Evolutionary conservation across 352 stramenopile species (phyloP).

Genomic region (Pythium biforme): DNA sequence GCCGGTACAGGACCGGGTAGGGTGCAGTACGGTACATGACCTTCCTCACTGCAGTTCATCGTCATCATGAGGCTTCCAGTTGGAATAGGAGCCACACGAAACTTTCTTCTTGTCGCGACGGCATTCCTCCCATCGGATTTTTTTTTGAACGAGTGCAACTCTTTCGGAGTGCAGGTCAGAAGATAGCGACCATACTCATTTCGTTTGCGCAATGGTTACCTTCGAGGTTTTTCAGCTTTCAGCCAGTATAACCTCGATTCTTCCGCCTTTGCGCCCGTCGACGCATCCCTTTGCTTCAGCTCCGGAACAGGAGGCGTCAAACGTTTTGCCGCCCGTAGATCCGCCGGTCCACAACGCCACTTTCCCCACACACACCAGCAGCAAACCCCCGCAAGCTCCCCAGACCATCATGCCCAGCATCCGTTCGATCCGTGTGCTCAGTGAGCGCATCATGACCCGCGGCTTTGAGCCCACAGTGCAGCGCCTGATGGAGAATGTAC

Average conservation of each 20-base stretch:
- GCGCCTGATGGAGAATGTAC: conserved; percentile 78
- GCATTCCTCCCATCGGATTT: no score
- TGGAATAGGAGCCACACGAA: no score
- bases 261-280: neutral
- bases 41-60: no score
- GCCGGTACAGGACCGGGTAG: no score
- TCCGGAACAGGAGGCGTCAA: neutral
- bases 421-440: conserved; percentile 77
- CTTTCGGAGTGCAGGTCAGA: no score
- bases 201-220: conserved; percentile 21
- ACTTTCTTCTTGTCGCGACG: no score
- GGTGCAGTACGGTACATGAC: no score
- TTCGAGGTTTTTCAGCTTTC: conserved; percentile 6
- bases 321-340: neutral
- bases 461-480: conserved; percentile 81
- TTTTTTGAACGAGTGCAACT: no score
- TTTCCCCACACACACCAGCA: neutral
- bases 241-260: conserved; percentile 17
- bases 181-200: neutral
- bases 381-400: no score
- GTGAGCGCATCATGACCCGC: conserved; percentile 80
- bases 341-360: neutral
- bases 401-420: conserved; percentile 10
- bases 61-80: no score
- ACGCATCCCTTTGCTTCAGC: conserved; percentile 1